These are phyloP conservation scores for Sporothrix pallida DNA, from an alignment of 2,329 filamentous ascomycete species.

Conservation along the genomic window DNA sequence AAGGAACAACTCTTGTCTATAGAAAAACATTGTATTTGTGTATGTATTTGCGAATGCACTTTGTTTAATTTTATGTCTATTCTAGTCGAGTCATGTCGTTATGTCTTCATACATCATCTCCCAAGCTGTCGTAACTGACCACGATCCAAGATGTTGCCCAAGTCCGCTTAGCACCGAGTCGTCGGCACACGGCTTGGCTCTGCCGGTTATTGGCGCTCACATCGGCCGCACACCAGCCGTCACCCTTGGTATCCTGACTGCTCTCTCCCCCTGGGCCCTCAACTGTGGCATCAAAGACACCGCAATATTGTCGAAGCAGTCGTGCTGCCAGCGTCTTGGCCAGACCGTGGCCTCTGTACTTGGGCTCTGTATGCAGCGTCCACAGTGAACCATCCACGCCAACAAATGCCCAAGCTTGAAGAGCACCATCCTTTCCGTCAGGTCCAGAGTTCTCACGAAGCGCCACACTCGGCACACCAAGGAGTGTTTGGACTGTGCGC, in stretches of 20 bases:
- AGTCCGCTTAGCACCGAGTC: conserved; percentile 60
- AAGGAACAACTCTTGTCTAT: neutral
- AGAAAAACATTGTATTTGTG: conserved; percentile 1
- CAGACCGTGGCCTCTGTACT: conserved; percentile 65
- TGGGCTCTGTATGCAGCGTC: conserved; percentile 65
- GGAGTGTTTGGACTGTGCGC: conserved; percentile 56
- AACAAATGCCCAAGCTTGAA: conserved; percentile 69
- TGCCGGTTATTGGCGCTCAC: conserved; percentile 65
- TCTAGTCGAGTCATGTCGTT: conserved; percentile 1
- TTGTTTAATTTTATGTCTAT: neutral
- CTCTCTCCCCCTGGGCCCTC: conserved; percentile 46
- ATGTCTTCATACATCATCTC: conserved; percentile 23
- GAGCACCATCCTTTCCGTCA: conserved; percentile 50
- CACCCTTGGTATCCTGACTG: conserved; percentile 56
- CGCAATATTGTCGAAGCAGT: conserved; percentile 59
- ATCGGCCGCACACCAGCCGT: conserved; percentile 66
- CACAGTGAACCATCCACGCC: conserved; percentile 66
- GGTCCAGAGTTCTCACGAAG: conserved; percentile 45
- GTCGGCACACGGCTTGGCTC: conserved; percentile 67
- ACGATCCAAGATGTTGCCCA: conserved; percentile 63
- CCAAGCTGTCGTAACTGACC: conserved; percentile 39
- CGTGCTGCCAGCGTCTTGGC: conserved; percentile 66
- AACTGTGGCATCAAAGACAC: conserved; percentile 43
- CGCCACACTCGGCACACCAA: conserved; percentile 53
- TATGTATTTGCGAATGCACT: conserved; percentile 1